Evolutionary conservation across 164 flowering plant species (phyloP).

Genomic region (Vitis rupestris): DNA sequence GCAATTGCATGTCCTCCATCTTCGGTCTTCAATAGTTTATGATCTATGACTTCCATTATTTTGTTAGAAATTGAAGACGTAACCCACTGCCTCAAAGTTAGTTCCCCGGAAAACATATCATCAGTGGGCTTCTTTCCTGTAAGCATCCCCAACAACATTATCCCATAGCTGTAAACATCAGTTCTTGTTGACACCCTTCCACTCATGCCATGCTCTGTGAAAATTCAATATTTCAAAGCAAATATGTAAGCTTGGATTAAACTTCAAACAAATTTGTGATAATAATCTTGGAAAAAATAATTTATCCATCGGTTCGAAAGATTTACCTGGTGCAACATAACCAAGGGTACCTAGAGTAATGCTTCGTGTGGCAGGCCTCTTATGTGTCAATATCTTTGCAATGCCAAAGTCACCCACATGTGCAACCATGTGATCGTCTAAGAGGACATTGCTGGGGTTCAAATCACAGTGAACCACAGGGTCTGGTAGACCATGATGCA

Average conservation of each 20-base stretch:
- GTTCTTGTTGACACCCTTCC: slow-evolving; percentile 25
- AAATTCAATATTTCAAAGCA: neutral
- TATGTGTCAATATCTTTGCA: slow-evolving; percentile 8
- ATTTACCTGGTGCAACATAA: slow-evolving; percentile 20
- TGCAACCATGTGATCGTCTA: slow-evolving; percentile 15
- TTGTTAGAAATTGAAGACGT: neutral
- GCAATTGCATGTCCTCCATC: too few species aligned
- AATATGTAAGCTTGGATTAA: neutral
- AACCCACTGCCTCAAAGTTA: slow-evolving; percentile 20
- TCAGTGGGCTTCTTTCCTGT: slow-evolving; percentile 24
- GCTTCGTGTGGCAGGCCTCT: neutral
- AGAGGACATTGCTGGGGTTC: slow-evolving; percentile 17
- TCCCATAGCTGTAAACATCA: slow-evolving; percentile 30
- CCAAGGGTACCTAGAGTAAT: slow-evolving; percentile 12
- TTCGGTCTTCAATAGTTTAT: too few species aligned
- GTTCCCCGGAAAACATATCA: slow-evolving; percentile 17
- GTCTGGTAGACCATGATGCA: slow-evolving; percentile 16
- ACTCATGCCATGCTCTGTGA: slow-evolving; percentile 21
- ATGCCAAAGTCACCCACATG: slow-evolving; percentile 21
- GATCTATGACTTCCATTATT: slow-evolving; percentile 7
- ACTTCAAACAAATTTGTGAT: too few species aligned
- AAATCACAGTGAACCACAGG: slow-evolving; percentile 25
- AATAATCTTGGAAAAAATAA: too few species aligned
- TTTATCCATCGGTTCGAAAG: too few species aligned
- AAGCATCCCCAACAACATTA: slow-evolving; percentile 25